A percentile compares a stretch with the other conserved stretches of the same genome.
Conservation (phyloP, 306 rosid species). For the Medicago arabica region DNA sequence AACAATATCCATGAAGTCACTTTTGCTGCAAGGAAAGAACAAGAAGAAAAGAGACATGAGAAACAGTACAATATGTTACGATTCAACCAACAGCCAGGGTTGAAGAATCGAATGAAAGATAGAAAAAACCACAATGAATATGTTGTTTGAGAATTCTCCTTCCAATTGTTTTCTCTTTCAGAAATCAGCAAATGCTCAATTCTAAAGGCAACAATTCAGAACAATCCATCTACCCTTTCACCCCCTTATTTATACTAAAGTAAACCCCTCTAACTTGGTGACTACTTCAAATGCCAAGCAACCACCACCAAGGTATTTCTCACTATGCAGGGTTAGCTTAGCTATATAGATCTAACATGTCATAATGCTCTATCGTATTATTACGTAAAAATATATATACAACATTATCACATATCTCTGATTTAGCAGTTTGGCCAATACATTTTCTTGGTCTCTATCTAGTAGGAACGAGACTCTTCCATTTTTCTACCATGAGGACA, state of each 20-base stretch:
- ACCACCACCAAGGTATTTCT: background rate
- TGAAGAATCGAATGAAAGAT: conserved; percentile 20
- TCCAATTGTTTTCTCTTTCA: conserved; percentile 8
- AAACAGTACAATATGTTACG: background rate
- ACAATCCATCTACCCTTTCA: background rate
- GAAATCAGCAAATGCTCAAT: conserved; percentile 2
- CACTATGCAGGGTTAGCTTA: background rate
- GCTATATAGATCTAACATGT: background rate
- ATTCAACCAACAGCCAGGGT: background rate
- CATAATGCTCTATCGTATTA: background rate
- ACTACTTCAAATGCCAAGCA: background rate
- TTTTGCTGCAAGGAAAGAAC: conserved; percentile 39
- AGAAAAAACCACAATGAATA: conserved; percentile 8
- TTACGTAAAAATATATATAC: too few species aligned
- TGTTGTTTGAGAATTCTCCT: conserved; percentile 4
- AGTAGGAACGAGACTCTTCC: background rate
- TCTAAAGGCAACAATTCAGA: background rate
- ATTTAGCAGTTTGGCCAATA: background rate
- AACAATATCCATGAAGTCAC: conserved; percentile 30
- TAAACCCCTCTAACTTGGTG: background rate
- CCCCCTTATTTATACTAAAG: background rate
- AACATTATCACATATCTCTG: background rate
- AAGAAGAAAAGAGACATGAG: conserved; percentile 24
- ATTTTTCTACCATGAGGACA: background rate
- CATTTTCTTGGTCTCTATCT: background rate